Evolutionary conservation across 306 rosid genomes (phyloP).

Genomic region (Medicago arabica): DNA sequence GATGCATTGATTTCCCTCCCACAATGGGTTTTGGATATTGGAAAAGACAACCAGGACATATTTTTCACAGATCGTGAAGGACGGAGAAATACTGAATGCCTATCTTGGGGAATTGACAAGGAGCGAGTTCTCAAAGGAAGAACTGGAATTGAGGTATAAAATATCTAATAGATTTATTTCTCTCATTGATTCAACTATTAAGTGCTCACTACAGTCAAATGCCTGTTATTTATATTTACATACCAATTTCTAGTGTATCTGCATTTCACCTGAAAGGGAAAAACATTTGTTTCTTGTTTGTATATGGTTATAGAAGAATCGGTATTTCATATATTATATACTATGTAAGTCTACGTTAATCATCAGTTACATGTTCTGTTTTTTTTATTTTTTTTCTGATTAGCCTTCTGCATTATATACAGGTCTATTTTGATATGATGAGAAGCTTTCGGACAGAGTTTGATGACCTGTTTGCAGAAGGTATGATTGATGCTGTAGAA

Average conservation of each 20-base stretch:
- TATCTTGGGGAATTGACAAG: conserved; percentile 95
- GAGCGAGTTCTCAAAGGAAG: conserved; percentile 93
- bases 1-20: conserved; percentile 79
- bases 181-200: conserved; percentile 29
- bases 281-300: not conserved
- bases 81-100: conserved; percentile 88
- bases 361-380: conserved; percentile 20
- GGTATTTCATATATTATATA: conserved; percentile 20
- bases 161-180: conserved; percentile 1
- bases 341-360: conserved; percentile 3
- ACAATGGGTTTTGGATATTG: conserved; percentile 90
- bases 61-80: conserved; percentile 98
- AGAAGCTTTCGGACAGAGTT: conserved; percentile 95
- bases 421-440: conserved; percentile 98
- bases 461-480: conserved; percentile 85
- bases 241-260: conserved; percentile 20
- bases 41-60: conserved; percentile 87
- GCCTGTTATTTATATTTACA: conserved; percentile 17
- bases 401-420: conserved; percentile 43
- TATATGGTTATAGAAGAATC: conserved; percentile 13
- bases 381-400: conserved; percentile 39
- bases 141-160: conserved; percentile 90
- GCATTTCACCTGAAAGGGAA: conserved; percentile 4
- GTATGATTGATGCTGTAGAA: conserved; percentile 80
- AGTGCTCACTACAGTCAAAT: conserved; percentile 5